Percentiles rank a stretch among this genome's conserved stretches.
phyloP scores from a whole-genome alignment of 305 asterid species.

The Fraxinus nigra region DNA sequence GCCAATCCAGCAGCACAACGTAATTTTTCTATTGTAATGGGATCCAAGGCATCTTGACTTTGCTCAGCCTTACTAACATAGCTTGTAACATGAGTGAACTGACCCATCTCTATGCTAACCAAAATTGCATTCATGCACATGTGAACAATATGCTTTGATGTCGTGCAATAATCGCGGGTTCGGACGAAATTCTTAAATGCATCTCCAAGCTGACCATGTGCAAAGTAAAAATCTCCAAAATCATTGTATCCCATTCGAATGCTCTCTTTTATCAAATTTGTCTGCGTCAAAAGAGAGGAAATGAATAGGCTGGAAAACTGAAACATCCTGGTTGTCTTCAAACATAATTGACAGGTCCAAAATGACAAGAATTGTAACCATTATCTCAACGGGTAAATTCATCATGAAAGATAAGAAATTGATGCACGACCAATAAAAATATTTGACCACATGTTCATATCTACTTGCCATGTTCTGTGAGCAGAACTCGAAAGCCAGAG shows the following conservation, averaged over 20 bases:
- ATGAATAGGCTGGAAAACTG: slow-evolving; percentile 2
- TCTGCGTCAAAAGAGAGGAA: slow-evolving; percentile 43
- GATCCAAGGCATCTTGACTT: slow-evolving; percentile 69
- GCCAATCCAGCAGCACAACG: slow-evolving; percentile 93
- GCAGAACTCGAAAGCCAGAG: background rate
- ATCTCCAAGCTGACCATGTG: slow-evolving; percentile 84
- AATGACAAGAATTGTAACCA: background rate
- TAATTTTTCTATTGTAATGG: slow-evolving; percentile 64
- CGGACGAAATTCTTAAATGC: slow-evolving; percentile 90
- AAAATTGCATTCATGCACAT: slow-evolving; percentile 91
- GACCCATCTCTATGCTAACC: slow-evolving; percentile 96
- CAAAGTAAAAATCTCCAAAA: slow-evolving; percentile 87
- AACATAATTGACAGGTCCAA: background rate
- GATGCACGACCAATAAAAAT: background rate
- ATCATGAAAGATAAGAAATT: background rate
- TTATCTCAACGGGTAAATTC: background rate
- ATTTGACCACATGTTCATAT: background rate
- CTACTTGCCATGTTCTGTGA: background rate
- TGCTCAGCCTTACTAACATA: slow-evolving; percentile 89
- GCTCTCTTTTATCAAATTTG: slow-evolving; percentile 95
- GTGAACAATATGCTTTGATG: slow-evolving; percentile 75
- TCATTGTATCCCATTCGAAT: slow-evolving; percentile 98
- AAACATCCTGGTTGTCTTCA: background rate
- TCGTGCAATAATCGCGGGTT: slow-evolving; percentile 95
- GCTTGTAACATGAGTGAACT: slow-evolving; percentile 85